Percentiles rank a stretch among this genome's conserved stretches.
Evolutionary conservation across 306 rosid genomes (phyloP).

Genomic region (Corylus americana): DNA sequence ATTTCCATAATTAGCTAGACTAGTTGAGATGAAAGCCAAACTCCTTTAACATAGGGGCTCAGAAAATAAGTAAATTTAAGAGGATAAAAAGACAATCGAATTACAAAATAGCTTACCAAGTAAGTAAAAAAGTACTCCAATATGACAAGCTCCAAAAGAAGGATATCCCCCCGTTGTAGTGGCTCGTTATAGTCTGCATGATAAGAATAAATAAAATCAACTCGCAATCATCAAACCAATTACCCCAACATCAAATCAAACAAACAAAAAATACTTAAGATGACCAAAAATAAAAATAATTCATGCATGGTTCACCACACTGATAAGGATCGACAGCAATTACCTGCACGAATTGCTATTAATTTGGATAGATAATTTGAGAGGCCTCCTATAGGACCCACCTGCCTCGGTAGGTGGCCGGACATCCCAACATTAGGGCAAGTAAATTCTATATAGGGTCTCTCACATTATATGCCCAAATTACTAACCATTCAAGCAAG

Average conservation of each 20-base stretch:
- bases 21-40: not conserved
- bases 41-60: not conserved
- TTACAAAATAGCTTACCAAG: conserved; percentile 51
- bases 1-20: not conserved
- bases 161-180: conserved; percentile 72
- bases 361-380: too few species aligned
- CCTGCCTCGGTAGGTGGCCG: too few species aligned
- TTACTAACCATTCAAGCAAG: too few species aligned
- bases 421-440: too few species aligned
- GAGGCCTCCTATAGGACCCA: too few species aligned
- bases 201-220: conserved; percentile 14
- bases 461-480: too few species aligned
- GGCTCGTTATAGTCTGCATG: conserved; percentile 59
- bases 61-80: not conserved
- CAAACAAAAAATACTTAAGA: too few species aligned
- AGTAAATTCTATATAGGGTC: too few species aligned
- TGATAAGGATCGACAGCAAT: too few species aligned
- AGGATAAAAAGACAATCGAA: not conserved
- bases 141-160: conserved; percentile 99
- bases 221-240: conserved; percentile 1
- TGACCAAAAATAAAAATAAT: too few species aligned
- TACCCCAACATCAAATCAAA: not conserved
- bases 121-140: conserved; percentile 93
- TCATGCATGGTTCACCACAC: too few species aligned
- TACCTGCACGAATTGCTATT: too few species aligned